phyloP scores from a whole-genome alignment of 1,284 basidiomycete genomes.

The Austropuccinia psidii region DNA sequence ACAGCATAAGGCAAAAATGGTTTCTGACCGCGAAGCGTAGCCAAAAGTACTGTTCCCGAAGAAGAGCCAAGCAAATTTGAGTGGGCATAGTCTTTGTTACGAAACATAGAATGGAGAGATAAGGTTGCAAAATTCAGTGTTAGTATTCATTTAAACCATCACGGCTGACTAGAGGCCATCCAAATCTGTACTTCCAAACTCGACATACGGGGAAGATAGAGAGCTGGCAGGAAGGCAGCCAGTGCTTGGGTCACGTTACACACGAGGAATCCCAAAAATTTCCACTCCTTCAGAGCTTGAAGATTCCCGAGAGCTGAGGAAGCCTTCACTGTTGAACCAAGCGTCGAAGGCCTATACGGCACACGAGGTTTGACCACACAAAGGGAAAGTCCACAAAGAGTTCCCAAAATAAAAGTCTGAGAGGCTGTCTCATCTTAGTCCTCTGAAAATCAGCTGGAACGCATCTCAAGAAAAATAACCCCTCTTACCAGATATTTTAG shows the following conservation, averaged over 20 bases:
- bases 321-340: neutral
- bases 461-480: neutral
- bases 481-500: conserved; percentile 10
- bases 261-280: conserved; percentile 28
- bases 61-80: conserved; percentile 13
- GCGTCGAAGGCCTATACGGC: neutral
- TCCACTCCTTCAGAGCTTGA: conserved; percentile 1
- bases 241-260: conserved; percentile 29
- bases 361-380: conserved; percentile 18
- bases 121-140: too few relatives aligned
- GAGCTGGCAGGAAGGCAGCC: conserved; percentile 24
- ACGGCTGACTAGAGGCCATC: too few relatives aligned
- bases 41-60: conserved; percentile 23
- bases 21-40: conserved; percentile 16
- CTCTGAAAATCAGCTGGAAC: neutral
- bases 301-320: conserved; percentile 17
- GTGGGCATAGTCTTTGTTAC: conserved; percentile 30
- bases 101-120: too few relatives aligned
- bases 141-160: too few relatives aligned
- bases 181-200: too few relatives aligned
- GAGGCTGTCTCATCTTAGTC: neutral
- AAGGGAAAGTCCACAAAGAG: neutral
- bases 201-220: conserved; percentile 34
- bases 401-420: conserved; percentile 1
- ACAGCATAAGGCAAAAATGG: too few relatives aligned